phyloP scores from a whole-genome alignment of 2,329 filamentous ascomycete genomes.

The Fusarium pseudoanthophilum region DNA sequence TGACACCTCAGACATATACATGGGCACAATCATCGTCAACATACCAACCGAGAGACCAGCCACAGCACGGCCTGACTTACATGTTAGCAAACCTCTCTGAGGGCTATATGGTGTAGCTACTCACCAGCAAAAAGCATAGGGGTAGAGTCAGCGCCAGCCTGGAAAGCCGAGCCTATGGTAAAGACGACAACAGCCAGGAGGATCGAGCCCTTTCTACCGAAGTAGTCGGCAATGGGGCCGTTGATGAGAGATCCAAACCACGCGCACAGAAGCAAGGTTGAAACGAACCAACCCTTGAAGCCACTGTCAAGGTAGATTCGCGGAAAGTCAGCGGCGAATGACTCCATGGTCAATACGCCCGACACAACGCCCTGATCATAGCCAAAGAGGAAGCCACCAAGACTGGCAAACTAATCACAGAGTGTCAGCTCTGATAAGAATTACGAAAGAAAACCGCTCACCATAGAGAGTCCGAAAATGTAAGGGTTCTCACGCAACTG shows the following conservation, averaged over 20 bases:
- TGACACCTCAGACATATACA: constrained; percentile 59
- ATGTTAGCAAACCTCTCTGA: no score
- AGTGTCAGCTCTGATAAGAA: neutral
- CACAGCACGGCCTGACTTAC: neutral
- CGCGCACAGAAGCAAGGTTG: constrained; percentile 59
- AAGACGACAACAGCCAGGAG: constrained; percentile 49
- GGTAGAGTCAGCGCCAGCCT: constrained; percentile 54
- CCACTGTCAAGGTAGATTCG: constrained; percentile 52
- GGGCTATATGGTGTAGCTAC: no score
- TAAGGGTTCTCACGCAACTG: neutral
- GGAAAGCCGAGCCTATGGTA: constrained; percentile 56
- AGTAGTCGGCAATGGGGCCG: constrained; percentile 50
- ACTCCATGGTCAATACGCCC: constrained; percentile 50
- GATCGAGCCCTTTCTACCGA: constrained; percentile 49
- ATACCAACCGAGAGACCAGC: constrained; percentile 5
- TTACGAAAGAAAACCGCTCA: accelerated
- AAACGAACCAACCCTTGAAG: constrained; percentile 56
- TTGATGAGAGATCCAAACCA: constrained; percentile 59
- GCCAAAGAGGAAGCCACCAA: constrained; percentile 55
- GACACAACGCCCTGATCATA: constrained; percentile 55
- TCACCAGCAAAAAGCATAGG: constrained; percentile 55
- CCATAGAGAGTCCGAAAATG: neutral
- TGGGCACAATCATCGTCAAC: constrained; percentile 51
- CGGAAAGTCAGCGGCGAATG: constrained; percentile 49
- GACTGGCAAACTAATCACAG: constrained; percentile 41